phyloP scores from a whole-genome alignment of 2,329 filamentous ascomycete species.

The Nigrospora oryzae region DNA sequence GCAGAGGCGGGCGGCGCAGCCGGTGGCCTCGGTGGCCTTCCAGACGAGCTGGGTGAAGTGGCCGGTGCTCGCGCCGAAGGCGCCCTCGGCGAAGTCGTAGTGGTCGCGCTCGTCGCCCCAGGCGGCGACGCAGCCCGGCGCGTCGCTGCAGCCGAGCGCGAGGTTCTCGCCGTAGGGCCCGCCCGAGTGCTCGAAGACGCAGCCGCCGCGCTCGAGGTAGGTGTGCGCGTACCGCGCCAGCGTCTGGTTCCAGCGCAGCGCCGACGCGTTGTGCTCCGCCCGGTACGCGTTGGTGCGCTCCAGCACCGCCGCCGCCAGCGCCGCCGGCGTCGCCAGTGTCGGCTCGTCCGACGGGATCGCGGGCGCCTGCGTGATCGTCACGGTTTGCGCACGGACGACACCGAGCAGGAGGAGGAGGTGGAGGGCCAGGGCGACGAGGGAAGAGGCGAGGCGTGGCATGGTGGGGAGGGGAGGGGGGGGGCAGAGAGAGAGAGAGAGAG shows the following conservation, averaged over 20 bases:
- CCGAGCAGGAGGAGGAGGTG: background rate
- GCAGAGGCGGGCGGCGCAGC: conserved; percentile 40
- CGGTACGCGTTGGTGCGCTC: conserved; percentile 61
- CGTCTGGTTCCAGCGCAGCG: conserved; percentile 57
- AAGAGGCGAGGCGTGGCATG: background rate
- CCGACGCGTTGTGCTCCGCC: conserved; percentile 48
- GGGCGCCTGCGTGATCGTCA: conserved; percentile 14
- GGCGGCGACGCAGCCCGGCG: conserved; percentile 48
- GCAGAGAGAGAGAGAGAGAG: too few species aligned
- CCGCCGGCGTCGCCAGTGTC: conserved; percentile 21
- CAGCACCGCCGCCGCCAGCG: conserved; percentile 48
- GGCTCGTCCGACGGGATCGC: conserved; percentile 14
- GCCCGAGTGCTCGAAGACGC: conserved; percentile 46
- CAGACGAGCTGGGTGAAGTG: conserved; percentile 71
- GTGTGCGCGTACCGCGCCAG: conserved; percentile 42
- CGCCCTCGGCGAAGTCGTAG: conserved; percentile 51
- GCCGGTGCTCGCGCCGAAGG: conserved; percentile 52
- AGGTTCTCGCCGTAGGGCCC: conserved; percentile 70
- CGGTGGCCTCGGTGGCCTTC: conserved; percentile 51
- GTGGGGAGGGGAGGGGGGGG: too few species aligned
- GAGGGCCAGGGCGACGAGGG: too few species aligned
- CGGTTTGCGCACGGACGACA: too few species aligned
- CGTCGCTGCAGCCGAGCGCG: conserved; percentile 56
- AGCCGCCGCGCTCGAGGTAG: conserved; percentile 34
- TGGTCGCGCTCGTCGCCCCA: conserved; percentile 54